Conservation (phyloP, 805 yeast species). For the Zygotorulaspora sp. region DNA sequence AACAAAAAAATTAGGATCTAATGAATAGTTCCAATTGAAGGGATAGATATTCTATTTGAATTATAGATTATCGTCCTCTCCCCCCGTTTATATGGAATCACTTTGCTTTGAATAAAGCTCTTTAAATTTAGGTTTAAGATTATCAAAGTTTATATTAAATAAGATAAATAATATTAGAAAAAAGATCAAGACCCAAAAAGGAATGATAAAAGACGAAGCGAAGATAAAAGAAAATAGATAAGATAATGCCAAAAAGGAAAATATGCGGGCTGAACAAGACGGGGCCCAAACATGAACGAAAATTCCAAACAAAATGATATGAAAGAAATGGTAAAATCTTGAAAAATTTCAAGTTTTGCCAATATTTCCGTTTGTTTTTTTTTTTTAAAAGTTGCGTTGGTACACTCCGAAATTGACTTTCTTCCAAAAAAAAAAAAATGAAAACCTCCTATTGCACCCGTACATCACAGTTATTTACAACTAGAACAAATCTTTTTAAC, state of each 20-base stretch:
- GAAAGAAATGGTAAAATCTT: constrained; percentile 4
- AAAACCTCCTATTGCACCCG: background rate
- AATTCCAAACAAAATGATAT: constrained; percentile 1
- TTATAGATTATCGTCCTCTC: constrained; percentile 7
- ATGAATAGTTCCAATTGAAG: constrained; percentile 11
- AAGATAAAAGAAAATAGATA: background rate
- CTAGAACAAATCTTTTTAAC: too few relatives aligned
- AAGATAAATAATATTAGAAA: background rate
- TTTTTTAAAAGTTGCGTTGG: constrained; percentile 14
- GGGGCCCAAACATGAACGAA: constrained; percentile 1
- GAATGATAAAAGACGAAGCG: background rate
- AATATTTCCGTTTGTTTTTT: constrained; percentile 1
- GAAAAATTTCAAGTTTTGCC: constrained; percentile 7
- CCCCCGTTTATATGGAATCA: constrained; percentile 10
- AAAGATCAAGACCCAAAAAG: background rate
- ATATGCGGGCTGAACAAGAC: constrained; percentile 12
- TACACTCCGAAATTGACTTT: too few relatives aligned
- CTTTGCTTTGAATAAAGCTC: constrained; percentile 6
- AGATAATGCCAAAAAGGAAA: constrained; percentile 2
- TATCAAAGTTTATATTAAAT: too few relatives aligned
- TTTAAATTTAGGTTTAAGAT: background rate
- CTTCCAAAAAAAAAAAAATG: background rate
- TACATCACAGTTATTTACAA: too few relatives aligned
- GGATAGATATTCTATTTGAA: constrained; percentile 8
- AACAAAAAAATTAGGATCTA: constrained; percentile 6